Conservation (phyloP, 768 basidiomycete species). For the Candolleomyces eurysporus region DNA sequence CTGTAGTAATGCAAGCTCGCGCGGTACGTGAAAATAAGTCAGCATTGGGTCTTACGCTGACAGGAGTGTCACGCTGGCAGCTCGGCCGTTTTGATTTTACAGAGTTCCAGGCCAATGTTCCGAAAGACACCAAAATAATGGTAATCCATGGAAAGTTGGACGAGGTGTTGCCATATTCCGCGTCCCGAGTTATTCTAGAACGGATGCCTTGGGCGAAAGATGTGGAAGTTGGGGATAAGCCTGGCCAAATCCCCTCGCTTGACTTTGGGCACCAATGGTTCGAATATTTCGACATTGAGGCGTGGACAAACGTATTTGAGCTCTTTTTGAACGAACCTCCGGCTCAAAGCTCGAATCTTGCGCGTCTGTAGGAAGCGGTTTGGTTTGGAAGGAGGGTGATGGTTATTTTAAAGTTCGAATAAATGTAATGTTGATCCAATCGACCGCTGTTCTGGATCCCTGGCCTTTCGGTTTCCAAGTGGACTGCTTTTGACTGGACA, state of each 20-base stretch:
- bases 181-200: slow-evolving; percentile 31
- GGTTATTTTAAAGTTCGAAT: slow-evolving; percentile 21
- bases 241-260: slow-evolving; percentile 33
- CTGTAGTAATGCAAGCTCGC: slow-evolving; percentile 13
- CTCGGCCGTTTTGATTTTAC: slow-evolving; percentile 31
- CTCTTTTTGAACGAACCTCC: slow-evolving; percentile 22
- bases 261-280: slow-evolving; percentile 45
- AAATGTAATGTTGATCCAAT: slow-evolving; percentile 3
- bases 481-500: background rate
- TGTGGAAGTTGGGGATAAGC: slow-evolving; percentile 28
- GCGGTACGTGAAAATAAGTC: slow-evolving; percentile 4
- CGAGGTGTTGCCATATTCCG: slow-evolving; percentile 34
- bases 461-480: background rate
- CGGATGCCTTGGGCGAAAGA: slow-evolving; percentile 35
- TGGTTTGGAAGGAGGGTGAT: too few species aligned
- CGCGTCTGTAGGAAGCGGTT: background rate
- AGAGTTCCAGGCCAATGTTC: slow-evolving; percentile 24
- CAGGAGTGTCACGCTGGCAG: slow-evolving; percentile 10
- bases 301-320: slow-evolving; percentile 40
- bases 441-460: background rate
- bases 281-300: slow-evolving; percentile 42
- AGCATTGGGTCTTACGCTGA: background rate
- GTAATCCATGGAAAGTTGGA: slow-evolving; percentile 44
- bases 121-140: slow-evolving; percentile 31
- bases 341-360: background rate